Base-by-base conservation (phyloP, 176 grass and related monocot genomes). In the Dactylis glomerata region DNA sequence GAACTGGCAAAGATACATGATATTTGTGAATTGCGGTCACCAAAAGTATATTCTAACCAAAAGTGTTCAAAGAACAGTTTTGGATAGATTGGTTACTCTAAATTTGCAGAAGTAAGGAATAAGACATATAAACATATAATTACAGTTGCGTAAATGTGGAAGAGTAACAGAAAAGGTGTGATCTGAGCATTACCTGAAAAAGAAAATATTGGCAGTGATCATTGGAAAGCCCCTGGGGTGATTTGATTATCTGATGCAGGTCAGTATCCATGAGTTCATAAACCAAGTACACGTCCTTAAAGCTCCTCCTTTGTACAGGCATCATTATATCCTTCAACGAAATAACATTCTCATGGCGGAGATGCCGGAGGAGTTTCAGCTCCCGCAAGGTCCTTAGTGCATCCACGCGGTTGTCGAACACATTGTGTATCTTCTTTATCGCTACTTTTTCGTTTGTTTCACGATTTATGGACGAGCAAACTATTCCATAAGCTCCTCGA, bases 261-360 rank as follows among this genome's bases (percentile, higher is more conserved):
- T 93, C 88, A 44, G 88, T 90, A 82, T 90, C 88, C 88, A 90
- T 90, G 52, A 90, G 88, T 20, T 90, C 88, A 79, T 93, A 90
- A 64, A 93, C 91, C 50, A 93, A 81, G 67, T 93, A 93, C 14
- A 90, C 91, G 69, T 93, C 91, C 79, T 88, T 93, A 75, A 93
- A 93, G 10, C 51, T 93, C 55, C 87, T 84, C 68, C 85, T 90
- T 37, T 90, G 81, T 51, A 80, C 47, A 37, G 88, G 91, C 91
- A 87, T 93, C 91, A 93, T 93, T 86, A 93, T 90, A 76, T 93
- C 91, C 77, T 93, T 93, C 76, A 93, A 20, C 73, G 88, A 86
- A 83, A 93, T 93, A 38, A 93, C 88, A 90, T 93, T 93, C 40
- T 93, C 88, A 13, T 93, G 88, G 34, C 67, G 87, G 56, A 93